phyloP scores from a whole-genome alignment of 2,329 filamentous ascomycete species.

The Claviceps maximensis region DNA sequence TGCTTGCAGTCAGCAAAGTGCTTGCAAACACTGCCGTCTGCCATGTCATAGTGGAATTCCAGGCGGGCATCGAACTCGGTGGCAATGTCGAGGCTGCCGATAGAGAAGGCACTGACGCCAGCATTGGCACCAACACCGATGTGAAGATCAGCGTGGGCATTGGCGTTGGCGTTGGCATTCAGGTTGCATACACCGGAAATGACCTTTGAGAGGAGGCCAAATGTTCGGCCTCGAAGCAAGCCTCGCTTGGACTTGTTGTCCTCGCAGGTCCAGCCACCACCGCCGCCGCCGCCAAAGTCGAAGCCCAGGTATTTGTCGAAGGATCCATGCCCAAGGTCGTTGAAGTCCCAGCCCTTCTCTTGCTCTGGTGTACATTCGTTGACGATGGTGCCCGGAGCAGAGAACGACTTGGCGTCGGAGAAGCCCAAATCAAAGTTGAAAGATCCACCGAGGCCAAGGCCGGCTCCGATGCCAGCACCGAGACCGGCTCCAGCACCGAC shows the following conservation, averaged over 20 bases:
- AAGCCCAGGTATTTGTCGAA: constrained; percentile 61
- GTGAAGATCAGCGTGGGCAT: constrained; percentile 33
- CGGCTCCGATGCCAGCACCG: not conserved
- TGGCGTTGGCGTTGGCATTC: constrained; percentile 24
- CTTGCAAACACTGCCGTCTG: constrained; percentile 70
- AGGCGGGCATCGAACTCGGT: constrained; percentile 65
- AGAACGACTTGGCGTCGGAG: constrained; percentile 35
- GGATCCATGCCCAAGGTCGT: constrained; percentile 43
- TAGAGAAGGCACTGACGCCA: constrained; percentile 47
- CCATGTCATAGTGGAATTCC: constrained; percentile 79
- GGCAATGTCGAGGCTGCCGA: constrained; percentile 59
- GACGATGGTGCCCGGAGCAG: constrained; percentile 56
- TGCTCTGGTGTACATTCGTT: constrained; percentile 67
- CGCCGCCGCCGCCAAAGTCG: constrained; percentile 57
- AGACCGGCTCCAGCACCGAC: not conserved
- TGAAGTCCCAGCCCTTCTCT: constrained; percentile 59
- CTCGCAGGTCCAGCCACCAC: constrained; percentile 55
- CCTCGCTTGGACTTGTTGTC: constrained; percentile 46
- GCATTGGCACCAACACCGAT: constrained; percentile 38
- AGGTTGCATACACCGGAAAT: constrained; percentile 42
- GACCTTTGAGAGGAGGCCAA: constrained; percentile 34
- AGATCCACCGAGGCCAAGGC: not conserved
- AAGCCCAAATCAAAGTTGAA: constrained; percentile 6
- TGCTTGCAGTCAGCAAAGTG: constrained; percentile 56
- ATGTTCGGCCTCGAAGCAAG: constrained; percentile 35